These are phyloP conservation scores for Dinochytrium kinnereticum DNA, from an alignment of 371 early-diverging fungal genomes.

Conservation along the genomic window DNA sequence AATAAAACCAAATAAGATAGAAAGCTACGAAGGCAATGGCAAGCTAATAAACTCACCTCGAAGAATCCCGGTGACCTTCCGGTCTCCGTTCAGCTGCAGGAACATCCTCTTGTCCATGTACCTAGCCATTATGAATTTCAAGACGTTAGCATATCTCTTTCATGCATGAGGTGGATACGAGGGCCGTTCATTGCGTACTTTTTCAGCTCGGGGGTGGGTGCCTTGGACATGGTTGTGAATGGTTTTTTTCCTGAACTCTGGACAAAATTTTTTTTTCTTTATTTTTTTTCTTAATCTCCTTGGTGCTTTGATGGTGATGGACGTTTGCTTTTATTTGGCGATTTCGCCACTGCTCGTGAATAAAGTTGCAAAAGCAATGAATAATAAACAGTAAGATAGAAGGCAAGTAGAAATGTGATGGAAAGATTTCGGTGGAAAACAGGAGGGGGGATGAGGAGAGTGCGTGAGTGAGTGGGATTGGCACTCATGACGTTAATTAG, in stretches of 20 bases:
- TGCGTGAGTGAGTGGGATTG: no score
- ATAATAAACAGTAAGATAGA: no score
- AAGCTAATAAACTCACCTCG: slow-evolving; percentile 56
- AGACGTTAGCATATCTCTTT: neutral
- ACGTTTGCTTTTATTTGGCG: no score
- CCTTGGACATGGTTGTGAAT: slow-evolving; percentile 71
- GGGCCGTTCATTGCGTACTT: slow-evolving; percentile 58
- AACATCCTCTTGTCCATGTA: slow-evolving; percentile 96
- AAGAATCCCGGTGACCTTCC: slow-evolving; percentile 91
- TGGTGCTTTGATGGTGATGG: no score
- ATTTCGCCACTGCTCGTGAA: no score
- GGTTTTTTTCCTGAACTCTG: neutral
- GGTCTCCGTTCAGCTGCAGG: slow-evolving; percentile 89
- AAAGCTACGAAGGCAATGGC: neutral
- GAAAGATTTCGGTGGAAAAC: neutral
- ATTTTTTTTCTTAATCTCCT: neutral
- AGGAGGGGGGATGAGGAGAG: neutral
- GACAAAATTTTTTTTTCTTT: neutral
- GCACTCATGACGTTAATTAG: no score
- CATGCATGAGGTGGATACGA: neutral
- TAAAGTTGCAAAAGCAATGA: no score
- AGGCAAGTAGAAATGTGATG: no score
- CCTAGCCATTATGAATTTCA: slow-evolving; percentile 48
- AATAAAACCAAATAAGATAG: neutral
- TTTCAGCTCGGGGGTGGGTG: slow-evolving; percentile 82